Evolutionary conservation across 306 rosid genomes (phyloP).

Genomic region (Prunus mira): DNA sequence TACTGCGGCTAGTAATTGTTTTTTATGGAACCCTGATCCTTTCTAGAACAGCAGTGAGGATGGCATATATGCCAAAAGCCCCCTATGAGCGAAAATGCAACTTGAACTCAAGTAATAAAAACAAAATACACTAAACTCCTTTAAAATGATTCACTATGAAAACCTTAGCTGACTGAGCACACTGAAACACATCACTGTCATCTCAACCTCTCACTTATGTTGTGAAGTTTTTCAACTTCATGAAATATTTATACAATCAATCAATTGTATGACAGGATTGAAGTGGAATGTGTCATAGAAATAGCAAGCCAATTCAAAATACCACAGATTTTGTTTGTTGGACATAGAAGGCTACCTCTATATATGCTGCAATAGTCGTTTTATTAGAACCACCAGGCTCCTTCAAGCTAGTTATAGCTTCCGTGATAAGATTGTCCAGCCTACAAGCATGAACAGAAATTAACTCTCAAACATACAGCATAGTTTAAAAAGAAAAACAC

Average conservation of each 20-base stretch:
- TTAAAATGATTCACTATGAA: background rate
- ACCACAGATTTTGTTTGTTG: slow-evolving; percentile 7
- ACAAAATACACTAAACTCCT: background rate
- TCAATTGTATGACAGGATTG: background rate
- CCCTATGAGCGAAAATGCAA: background rate
- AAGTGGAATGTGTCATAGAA: background rate
- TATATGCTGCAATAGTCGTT: slow-evolving; percentile 76
- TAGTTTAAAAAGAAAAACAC: background rate
- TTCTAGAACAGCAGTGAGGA: background rate
- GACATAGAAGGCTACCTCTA: slow-evolving; percentile 57
- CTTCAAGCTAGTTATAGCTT: slow-evolving; percentile 70
- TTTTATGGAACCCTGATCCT: background rate
- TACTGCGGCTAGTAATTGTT: background rate
- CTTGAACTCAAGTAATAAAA: background rate
- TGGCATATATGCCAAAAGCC: background rate
- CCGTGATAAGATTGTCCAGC: slow-evolving; percentile 83
- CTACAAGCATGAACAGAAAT: slow-evolving; percentile 35
- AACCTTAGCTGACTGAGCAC: background rate
- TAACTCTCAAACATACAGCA: background rate
- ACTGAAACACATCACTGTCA: background rate
- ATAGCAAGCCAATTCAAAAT: background rate
- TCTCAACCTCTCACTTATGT: background rate
- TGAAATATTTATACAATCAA: background rate
- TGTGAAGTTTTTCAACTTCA: background rate
- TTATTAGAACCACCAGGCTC: slow-evolving; percentile 89